Evolutionary conservation across 257 asterid genomes (phyloP).

Genomic region (Solanum peruvianum): DNA sequence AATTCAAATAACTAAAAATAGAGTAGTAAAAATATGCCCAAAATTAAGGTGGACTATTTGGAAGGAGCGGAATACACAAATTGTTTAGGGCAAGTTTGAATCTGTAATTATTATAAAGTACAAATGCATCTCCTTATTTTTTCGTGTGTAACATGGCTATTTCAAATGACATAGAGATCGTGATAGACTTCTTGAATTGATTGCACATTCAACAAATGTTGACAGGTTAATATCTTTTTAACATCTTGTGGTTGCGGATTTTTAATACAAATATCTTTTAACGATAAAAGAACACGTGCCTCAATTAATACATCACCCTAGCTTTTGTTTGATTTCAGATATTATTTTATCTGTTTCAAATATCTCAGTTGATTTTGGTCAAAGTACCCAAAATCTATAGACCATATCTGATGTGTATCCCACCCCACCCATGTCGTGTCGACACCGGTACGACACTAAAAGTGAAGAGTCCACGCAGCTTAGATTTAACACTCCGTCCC

Average conservation of each 20-base stretch:
- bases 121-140: not conserved
- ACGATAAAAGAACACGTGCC: not conserved
- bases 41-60: not conserved
- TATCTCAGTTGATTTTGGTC: not conserved
- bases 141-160: not conserved
- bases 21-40: not conserved
- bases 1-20: not conserved
- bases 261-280: not conserved
- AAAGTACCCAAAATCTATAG: not conserved
- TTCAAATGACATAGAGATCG: not conserved
- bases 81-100: not conserved
- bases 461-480: not conserved
- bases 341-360: not conserved
- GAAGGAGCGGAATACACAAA: not conserved
- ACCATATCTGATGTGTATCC: not conserved
- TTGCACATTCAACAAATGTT: not conserved
- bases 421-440: not conserved
- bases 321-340: not conserved
- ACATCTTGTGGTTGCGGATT: not conserved
- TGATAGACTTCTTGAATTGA: not conserved
- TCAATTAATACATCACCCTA: not conserved
- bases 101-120: not conserved
- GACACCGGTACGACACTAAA: not conserved
- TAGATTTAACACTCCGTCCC: not conserved
- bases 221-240: not conserved